A percentile compares a stretch with the other conserved stretches of the same genome.
phyloP scores from a whole-genome alignment of 1,284 basidiomycete genomes.

The Ustilago bromivora region DNA sequence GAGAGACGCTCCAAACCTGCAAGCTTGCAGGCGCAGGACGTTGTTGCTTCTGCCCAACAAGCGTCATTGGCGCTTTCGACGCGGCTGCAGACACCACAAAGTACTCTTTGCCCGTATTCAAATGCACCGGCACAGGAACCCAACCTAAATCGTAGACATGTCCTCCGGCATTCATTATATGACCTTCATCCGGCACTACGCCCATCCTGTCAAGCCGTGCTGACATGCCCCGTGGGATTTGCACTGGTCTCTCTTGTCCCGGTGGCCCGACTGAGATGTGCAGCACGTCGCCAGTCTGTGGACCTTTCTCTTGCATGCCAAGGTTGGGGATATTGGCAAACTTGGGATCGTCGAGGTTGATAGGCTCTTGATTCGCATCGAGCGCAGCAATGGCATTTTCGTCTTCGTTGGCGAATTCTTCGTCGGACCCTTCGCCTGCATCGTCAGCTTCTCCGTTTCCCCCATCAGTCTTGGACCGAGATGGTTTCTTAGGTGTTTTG shows the following conservation, averaged over 20 bases:
- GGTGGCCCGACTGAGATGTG: conserved; percentile 30
- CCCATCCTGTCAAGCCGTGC: conserved; percentile 29
- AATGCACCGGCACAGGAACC: conserved; percentile 47
- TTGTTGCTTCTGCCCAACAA: conserved; percentile 26
- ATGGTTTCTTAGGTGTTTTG: conserved; percentile 4
- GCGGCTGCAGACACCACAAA: conserved; percentile 40
- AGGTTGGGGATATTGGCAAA: conserved; percentile 36
- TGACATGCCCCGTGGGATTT: conserved; percentile 20
- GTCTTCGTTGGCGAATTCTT: conserved; percentile 23
- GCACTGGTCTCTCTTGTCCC: conserved; percentile 23
- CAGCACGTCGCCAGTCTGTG: conserved; percentile 23
- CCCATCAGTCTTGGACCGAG: not conserved
- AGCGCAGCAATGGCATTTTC: conserved; percentile 18
- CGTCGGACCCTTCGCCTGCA: conserved; percentile 24
- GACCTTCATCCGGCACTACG: conserved; percentile 40
- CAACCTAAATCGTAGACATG: conserved; percentile 56
- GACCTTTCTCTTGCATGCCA: conserved; percentile 34
- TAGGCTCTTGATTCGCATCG: conserved; percentile 29
- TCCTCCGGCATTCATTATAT: conserved; percentile 48
- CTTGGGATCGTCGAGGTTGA: conserved; percentile 33
- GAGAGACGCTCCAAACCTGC: conserved; percentile 55
- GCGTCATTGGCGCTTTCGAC: conserved; percentile 21
- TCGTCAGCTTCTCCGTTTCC: conserved; percentile 9
- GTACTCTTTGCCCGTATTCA: conserved; percentile 44
- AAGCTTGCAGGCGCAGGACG: conserved; percentile 21